Evolutionary conservation across 2,329 filamentous ascomycete species (phyloP), one percentile per base, ranked within the genome.

Genomic region (Pyrenophora tritici-repentis): DNA sequence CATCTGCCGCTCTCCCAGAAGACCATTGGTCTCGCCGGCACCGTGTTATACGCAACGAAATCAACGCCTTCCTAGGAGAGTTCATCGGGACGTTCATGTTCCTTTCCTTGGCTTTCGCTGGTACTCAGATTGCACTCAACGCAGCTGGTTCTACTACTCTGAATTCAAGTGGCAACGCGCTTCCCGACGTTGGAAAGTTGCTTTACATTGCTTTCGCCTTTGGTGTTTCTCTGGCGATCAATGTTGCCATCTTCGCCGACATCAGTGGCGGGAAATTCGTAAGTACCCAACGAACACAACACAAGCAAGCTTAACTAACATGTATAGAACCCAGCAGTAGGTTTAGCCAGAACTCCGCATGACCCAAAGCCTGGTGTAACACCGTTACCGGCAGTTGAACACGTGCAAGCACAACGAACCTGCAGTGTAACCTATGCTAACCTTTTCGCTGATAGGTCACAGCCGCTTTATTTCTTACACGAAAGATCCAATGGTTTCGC

Each of bases 41-140:
- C 31, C 53, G 60, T 12, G 20, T 22, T 24, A 6, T 65, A 26
- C 59, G 61, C 4, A 58, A 53, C 7, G 67, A 68, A 34, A 16
- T 59, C 9, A 48, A 57, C 2, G 63, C 66, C 9, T 67, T 68
- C 34, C 34, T 76, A 5, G 77, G 77, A 31, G 77, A 79, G 46
- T 75, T 78, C 45, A 68, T 75, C 39, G 77, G 77, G 37, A 77
- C 76, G 0, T 76, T 78, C 56, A 70, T 79, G 54, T 79, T 79
- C 60, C 66, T 79, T 17, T 68, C 63, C 26, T 56, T 72, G 31
- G 66, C 68, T 3, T 71, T 71, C 42, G 52, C 65, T 16, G 66
- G 64, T 18, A 68, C 68, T 10, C 80, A 84, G 65, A 73, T 83
- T 17, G 73, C 78, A 55, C 81, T 81, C 44, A 77, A 80, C 6